Conservation (phyloP, 192 early-diverging fungal genomes). For the Rhizoclosmatium sp. region DNA sequence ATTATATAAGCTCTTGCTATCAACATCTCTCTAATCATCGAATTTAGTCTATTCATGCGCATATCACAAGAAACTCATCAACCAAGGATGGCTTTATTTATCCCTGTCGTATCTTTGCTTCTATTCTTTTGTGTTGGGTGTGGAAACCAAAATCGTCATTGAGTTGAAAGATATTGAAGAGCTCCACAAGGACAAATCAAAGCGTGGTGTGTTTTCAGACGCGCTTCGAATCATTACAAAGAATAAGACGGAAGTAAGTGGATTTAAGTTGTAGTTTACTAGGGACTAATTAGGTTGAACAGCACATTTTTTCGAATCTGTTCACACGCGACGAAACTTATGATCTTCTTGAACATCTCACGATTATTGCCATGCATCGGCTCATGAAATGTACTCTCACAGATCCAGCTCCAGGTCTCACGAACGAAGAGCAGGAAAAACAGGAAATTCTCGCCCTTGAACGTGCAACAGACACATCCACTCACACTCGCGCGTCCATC, state of each 20-base stretch:
- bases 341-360: constrained; percentile 92
- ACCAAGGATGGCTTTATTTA: constrained; percentile 98
- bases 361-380: constrained; percentile 84
- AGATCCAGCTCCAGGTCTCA: constrained; percentile 67
- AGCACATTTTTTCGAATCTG: constrained; percentile 92
- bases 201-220: constrained; percentile 89
- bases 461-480: background rate
- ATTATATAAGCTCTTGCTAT: constrained; percentile 14
- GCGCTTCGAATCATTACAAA: constrained; percentile 85
- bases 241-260: constrained; percentile 75
- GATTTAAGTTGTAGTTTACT: constrained; percentile 17
- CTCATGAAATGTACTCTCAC: constrained; percentile 83
- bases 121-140: constrained; percentile 92
- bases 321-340: constrained; percentile 97
- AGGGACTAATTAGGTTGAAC: background rate
- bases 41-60: constrained; percentile 86
- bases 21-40: background rate
- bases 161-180: constrained; percentile 93
- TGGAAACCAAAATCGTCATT: constrained; percentile 90
- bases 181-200: constrained; percentile 86
- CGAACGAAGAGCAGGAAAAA: constrained; percentile 40
- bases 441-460: constrained; percentile 11
- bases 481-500: constrained; percentile 24
- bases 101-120: constrained; percentile 93
- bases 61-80: constrained; percentile 79